Evolutionary conservation across 306 rosid species (phyloP).

Genomic region (Erythrophleum fordii): DNA sequence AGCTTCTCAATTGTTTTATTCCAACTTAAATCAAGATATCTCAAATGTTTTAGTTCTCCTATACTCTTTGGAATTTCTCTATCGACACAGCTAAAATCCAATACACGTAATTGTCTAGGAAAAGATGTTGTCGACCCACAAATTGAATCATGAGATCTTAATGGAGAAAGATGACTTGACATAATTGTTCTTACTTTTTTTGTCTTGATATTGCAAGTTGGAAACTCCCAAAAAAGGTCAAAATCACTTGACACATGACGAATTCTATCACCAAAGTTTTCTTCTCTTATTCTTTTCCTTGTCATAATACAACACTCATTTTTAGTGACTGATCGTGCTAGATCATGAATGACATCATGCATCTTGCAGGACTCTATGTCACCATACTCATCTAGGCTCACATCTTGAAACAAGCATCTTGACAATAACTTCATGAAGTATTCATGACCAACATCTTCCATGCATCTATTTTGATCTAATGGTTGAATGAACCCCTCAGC

Average conservation of each 20-base stretch:
- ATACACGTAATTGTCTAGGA: no score
- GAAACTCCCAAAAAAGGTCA: no score
- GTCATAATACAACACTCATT: neutral
- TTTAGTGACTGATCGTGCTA: neutral
- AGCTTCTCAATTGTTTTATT: neutral
- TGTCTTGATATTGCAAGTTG: no score
- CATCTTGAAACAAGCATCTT: conserved; percentile 30
- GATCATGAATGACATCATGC: conserved; percentile 32
- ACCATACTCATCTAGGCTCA: neutral
- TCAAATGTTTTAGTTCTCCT: neutral
- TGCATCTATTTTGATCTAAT: neutral
- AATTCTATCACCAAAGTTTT: neutral
- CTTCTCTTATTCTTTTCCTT: neutral
- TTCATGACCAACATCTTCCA: conserved; percentile 28
- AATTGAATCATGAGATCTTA: no score
- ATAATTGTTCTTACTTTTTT: no score
- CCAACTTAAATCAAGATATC: neutral
- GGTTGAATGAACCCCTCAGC: conserved; percentile 32
- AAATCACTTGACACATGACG: neutral
- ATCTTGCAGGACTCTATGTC: neutral
- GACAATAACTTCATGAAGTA: neutral
- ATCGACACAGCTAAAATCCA: no score
- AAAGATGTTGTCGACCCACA: no score
- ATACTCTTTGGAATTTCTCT: neutral
- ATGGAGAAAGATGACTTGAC: no score